phyloP scores from a whole-genome alignment of 495 filamentous ascomycete genomes.

The Lasiosphaeriaceae sp. region DNA sequence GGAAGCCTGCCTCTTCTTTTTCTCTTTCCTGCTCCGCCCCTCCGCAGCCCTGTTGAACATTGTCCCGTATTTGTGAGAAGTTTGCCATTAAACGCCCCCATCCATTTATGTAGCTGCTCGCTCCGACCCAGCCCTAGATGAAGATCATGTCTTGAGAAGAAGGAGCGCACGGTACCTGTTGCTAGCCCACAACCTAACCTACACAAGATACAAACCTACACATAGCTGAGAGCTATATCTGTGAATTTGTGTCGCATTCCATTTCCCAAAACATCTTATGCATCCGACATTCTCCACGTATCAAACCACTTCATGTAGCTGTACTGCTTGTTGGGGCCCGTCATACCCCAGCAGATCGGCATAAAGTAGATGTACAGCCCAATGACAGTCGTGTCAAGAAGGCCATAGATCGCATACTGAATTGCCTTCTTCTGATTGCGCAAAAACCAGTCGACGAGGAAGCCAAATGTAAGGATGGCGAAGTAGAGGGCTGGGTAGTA shows the following conservation, averaged over 20 bases:
- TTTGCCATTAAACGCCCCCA: background rate
- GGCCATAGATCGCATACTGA: slow-evolving; percentile 60
- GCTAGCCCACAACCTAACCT: background rate
- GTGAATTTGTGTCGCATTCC: too few species aligned
- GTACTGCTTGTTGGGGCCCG: slow-evolving; percentile 77
- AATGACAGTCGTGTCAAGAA: slow-evolving; percentile 68
- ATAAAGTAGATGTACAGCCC: slow-evolving; percentile 85
- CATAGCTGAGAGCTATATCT: too few species aligned
- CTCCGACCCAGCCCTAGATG: background rate
- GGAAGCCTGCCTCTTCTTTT: background rate
- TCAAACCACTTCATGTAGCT: slow-evolving; percentile 89
- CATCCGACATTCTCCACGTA: slow-evolving; percentile 60
- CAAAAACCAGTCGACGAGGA: slow-evolving; percentile 80
- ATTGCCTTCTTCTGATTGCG: slow-evolving; percentile 55
- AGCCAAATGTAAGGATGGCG: slow-evolving; percentile 84
- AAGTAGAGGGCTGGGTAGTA: slow-evolving; percentile 99
- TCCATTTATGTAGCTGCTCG: background rate
- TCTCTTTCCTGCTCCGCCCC: background rate
- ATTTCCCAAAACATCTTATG: slow-evolving; percentile 26
- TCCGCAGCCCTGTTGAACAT: too few species aligned
- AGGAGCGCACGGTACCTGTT: background rate
- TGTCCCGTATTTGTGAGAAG: background rate
- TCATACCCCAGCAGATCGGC: slow-evolving; percentile 96
- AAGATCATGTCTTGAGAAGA: slow-evolving; percentile 5
- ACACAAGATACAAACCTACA: background rate